Percentiles rank a stretch among this genome's conserved stretches.
phyloP scores from a whole-genome alignment of 208 protist genomes.

The Naegleria gruberi region DNA sequence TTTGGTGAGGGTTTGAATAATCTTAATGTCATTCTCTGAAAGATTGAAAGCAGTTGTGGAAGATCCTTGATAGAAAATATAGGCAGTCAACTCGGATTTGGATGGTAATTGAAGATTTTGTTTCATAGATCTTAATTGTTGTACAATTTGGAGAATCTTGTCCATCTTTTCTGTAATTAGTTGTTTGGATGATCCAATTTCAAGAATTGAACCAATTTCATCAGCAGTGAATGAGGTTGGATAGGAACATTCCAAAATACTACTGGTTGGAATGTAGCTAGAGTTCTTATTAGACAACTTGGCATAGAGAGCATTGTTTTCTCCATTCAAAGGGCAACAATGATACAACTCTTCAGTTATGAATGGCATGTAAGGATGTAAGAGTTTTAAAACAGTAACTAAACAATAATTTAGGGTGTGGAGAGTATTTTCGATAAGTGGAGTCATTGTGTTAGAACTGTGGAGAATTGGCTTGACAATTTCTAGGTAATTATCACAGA shows the following conservation, averaged over 20 bases:
- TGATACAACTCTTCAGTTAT: constrained; percentile 99
- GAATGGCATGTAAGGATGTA: constrained; percentile 99
- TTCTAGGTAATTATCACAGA: constrained; percentile 92
- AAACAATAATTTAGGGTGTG: constrained; percentile 76
- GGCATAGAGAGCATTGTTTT: constrained; percentile 30
- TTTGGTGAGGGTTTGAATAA: background rate
- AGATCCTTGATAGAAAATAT: background rate
- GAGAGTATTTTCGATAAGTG: constrained; percentile 72
- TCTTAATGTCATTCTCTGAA: background rate
- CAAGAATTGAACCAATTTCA: background rate
- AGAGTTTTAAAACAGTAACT: constrained; percentile 76
- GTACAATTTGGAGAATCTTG: background rate
- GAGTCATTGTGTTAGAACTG: constrained; percentile 12
- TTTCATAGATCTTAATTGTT: background rate
- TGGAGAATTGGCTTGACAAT: background rate
- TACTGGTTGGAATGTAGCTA: constrained; percentile 28
- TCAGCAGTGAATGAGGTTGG: constrained; percentile 31
- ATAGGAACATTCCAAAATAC: constrained; percentile 75
- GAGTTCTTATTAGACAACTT: constrained; percentile 60
- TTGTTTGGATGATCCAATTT: background rate
- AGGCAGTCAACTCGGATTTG: background rate
- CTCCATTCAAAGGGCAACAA: constrained; percentile 7
- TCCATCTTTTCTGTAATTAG: background rate
- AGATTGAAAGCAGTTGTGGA: background rate
- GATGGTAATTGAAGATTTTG: background rate